Base-by-base conservation (phyloP, 768 basidiomycete species). In the Pleurotus citrinopileatus region DNA sequence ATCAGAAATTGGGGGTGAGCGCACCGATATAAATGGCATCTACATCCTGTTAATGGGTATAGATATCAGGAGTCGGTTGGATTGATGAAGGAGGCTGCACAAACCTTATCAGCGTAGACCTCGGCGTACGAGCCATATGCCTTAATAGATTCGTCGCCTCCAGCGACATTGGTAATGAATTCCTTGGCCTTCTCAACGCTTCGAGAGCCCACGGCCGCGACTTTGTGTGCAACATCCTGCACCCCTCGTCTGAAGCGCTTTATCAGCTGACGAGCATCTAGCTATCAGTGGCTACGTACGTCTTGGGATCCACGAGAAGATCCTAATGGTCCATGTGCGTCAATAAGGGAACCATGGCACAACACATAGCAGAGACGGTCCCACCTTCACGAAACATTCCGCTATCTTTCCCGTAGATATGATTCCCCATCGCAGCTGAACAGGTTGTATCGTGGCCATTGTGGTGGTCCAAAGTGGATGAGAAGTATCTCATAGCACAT, bases 341-440 rank as follows among this genome's bases (percentile, higher is more conserved):
- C 19, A 47, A 23, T 12, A 9, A 17, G 2, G 12, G 0, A 7
- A 36, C 10, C 56, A 15, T 17, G 10, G 12, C 17, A 38, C 9
- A n/a, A 2, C 15, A 26, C 26, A 9, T 17, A 45, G 44, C 17
- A 46, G 42, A 38, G 32, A 8, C 2, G 42, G n/a, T n/a, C 70
- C 54, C 55, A 88, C 91, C 74, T 80, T 82, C 9, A 83, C 79
- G 65, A 94, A 94, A 9, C 65, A 67, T 26, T 72, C 72, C 7
- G 91, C 83, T 55, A 94, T 94, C 17, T 66, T 63, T 26, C 90
- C 91, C 1, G 91, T 92, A 10, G 91, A 89, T 57, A 96, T 87
- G 59, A 94, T 89, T 15, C 93, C 92, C 93, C 92, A 94, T 53
- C 82, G 82, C 52, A 92, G 67, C 15, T 71, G 72, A 43, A 75